Base-by-base conservation (phyloP, 176 grass and related monocot genomes). In the Pontederia crassipes region DNA sequence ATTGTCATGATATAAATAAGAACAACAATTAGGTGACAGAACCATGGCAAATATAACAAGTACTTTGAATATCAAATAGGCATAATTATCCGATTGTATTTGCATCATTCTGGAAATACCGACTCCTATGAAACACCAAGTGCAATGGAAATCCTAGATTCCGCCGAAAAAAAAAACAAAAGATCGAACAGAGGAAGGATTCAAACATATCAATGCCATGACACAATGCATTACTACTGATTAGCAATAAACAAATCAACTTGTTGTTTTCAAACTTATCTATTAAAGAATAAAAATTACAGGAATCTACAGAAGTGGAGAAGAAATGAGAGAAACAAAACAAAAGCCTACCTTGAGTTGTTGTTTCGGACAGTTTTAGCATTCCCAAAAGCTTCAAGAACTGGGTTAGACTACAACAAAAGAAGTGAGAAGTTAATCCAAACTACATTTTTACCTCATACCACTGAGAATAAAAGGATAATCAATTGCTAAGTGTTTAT, bases 361-460 rank as follows among this genome's bases (percentile, higher is more conserved):
- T 98, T 98, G 68, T 98, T 98, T 62, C 93, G 79, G 68, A 98
- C 84, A 75, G 93, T 98, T 83, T 98, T 98, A 0, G 93, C 84
- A 89, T 98, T 98, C 61, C 93, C 93, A 89, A 98, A 98, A 68
- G 93, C 93, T 98, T 98, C 93, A 73, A 98, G 93, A 59, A 98
- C 87, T 70, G 93, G 93, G 57, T 98, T 98, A 52, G 93, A 98
- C 93, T 90, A 73, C 32, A 77, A 62, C 27, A n/a, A 68, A 40
- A 55, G 63, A 69, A 10, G 66, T 49, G 52, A 89, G 48, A 57
- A 28, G 66, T 65, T 54, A 61, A 17, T 70, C 48, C 18, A 66
- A 46, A 45, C 54, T 74, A 12, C 57, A 82, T 45, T 62, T 64
- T 46, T 40, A 66, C 9, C 51, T 66, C 52, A 61, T 13, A 8